Base-by-base conservation (phyloP, 2,329 filamentous ascomycete species). In the Penicillium sp. region DNA sequence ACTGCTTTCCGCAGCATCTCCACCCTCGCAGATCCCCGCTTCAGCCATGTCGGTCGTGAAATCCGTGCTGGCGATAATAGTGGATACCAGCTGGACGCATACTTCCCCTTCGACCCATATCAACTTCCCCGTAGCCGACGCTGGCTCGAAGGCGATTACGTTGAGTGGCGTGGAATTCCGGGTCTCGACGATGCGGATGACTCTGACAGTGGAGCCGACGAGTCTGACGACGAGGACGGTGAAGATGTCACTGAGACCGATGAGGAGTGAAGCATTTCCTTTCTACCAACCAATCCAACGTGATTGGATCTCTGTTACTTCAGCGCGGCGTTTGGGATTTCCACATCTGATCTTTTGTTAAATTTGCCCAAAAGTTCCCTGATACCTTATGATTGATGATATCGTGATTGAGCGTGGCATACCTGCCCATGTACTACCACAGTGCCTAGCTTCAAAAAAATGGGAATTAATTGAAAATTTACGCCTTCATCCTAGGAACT, bases 61-160 rank as follows among this genome's bases (percentile, higher is more conserved):
- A 83, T 78, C 50, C 78, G 66, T 56, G 77, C 72, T 54, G 75
- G 86, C 50, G 88, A 89, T 54, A 90, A 96, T 62, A 86, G 87
- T 58, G 88, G 86, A 66, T 87, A 93, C 66, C 88, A 96, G 72
- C 82, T 99, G 1, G 92, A 97, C 63, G 89, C 92, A 0, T 97
- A 96, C 72, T 99, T 97, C 67, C 94, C 94, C 0, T 99, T 99
- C 67, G 94, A 99, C 69, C 95, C 95, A 2, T 99, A 97, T 72
- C 88, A 93, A 66, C 79, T 99, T 46, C 92, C 92, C 0, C 80
- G 86, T 62, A 97, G 92, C 72, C 91, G 89, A 73, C 83, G 86
- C 55, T 97, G 94, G 95, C 77, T 99, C 11, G 88, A 92, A 58
- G 82, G 84, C 18, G 88, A 95, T 68, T 97, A 96, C 67, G 82